Conservation (phyloP, 768 basidiomycete genomes). For the Leucocoprinus leucothites region DNA sequence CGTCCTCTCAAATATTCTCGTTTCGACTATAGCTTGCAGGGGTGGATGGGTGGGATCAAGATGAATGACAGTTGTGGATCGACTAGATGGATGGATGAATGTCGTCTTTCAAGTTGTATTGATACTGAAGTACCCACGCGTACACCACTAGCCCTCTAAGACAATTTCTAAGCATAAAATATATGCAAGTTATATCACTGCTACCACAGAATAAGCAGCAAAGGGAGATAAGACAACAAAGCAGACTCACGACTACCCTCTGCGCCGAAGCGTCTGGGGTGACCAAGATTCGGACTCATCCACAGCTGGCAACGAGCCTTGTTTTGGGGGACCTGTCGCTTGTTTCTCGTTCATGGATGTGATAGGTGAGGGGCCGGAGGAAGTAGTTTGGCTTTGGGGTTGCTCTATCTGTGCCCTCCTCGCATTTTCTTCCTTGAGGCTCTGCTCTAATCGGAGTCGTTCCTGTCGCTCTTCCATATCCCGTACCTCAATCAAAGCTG, state of each 20-base stretch:
- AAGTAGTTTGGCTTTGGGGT: neutral
- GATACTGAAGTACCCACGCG: too few species aligned
- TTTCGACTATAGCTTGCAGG: too few species aligned
- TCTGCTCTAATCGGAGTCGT: neutral
- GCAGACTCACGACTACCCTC: neutral
- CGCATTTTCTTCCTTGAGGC: neutral
- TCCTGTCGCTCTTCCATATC: neutral
- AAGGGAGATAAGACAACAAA: too few species aligned
- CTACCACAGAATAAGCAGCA: too few species aligned
- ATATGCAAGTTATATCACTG: too few species aligned
- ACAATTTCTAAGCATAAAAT: too few species aligned
- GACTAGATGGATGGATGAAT: too few species aligned
- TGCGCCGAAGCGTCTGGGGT: neutral
- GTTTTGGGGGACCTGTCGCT: neutral
- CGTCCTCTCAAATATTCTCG: too few species aligned
- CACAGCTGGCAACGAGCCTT: neutral
- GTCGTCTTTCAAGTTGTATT: too few species aligned
- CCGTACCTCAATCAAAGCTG: neutral
- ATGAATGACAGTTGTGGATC: too few species aligned
- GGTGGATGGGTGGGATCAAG: too few species aligned
- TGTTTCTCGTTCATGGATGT: neutral
- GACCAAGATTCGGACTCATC: neutral
- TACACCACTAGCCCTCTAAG: too few species aligned
- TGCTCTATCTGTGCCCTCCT: neutral
- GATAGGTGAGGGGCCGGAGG: neutral